Percentiles rank a stretch among this genome's conserved stretches.
Evolutionary conservation across 75 land plant genomes (phyloP).

Genomic region (Pseudotsuga menziesii): DNA sequence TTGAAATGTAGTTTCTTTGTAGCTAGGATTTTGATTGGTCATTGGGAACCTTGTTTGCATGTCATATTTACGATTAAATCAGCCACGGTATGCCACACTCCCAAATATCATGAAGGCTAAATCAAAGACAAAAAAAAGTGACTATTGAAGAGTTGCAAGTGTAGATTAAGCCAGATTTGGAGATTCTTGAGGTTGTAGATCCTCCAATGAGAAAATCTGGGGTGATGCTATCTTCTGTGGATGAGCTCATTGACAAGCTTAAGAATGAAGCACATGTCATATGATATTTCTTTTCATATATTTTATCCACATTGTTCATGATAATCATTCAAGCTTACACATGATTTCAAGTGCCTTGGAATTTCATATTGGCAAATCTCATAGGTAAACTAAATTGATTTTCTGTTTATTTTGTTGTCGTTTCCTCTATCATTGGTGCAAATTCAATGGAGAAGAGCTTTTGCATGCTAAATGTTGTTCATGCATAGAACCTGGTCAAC

Average conservation of each 20-base stretch:
- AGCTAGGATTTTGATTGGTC: not conserved
- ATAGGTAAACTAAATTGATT: not conserved
- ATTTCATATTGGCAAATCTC: not conserved
- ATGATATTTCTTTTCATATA: constrained; percentile 14
- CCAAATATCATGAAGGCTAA: constrained; percentile 99
- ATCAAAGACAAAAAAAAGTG: constrained; percentile 74
- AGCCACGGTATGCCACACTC: constrained; percentile 90
- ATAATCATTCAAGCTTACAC: not conserved
- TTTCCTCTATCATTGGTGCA: not conserved
- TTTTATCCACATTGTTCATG: too few species aligned
- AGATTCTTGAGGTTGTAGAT: constrained; percentile 74
- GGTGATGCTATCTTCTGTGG: constrained; percentile 79
- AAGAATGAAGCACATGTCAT: constrained; percentile 84
- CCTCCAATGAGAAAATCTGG: constrained; percentile 93
- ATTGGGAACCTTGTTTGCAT: constrained; percentile 26
- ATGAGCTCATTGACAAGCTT: constrained; percentile 85
- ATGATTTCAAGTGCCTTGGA: not conserved
- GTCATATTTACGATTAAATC: constrained; percentile 82
- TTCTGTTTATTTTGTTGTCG: not conserved
- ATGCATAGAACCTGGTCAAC: not conserved
- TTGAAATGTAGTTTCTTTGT: not conserved
- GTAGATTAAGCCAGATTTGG: constrained; percentile 61
- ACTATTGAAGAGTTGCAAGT: constrained; percentile 80
- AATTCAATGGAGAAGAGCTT: not conserved
- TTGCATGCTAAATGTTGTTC: not conserved